phyloP scores from a whole-genome alignment of 257 asterid species.

The Plantago elongata region DNA sequence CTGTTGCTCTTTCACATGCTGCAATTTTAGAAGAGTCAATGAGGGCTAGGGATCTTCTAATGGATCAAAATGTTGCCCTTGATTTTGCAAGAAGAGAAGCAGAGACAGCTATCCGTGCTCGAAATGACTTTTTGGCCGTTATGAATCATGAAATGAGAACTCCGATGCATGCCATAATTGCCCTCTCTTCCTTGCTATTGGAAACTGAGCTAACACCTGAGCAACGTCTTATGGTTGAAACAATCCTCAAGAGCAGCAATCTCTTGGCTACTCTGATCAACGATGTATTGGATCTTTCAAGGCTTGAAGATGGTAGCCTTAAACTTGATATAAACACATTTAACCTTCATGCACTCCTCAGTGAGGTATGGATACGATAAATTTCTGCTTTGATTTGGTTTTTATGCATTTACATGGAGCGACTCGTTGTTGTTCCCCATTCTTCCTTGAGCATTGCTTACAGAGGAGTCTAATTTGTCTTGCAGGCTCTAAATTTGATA shows the following conservation, averaged over 20 bases:
- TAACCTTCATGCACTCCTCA: conserved; percentile 77
- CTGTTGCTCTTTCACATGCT: conserved; percentile 99
- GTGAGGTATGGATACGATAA: conserved; percentile 47
- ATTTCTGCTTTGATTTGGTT: background rate
- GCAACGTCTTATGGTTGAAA: conserved; percentile 98
- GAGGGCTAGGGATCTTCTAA: conserved; percentile 92
- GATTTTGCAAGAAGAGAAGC: conserved; percentile 95
- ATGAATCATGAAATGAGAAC: conserved; percentile 99
- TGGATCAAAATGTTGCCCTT: conserved; percentile 91
- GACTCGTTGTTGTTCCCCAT: background rate
- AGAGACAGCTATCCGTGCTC: conserved; percentile 94
- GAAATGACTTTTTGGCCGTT: conserved; percentile 93
- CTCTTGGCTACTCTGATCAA: conserved; percentile 92
- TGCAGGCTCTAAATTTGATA: conserved; percentile 67
- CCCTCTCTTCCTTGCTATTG: conserved; percentile 83
- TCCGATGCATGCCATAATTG: conserved; percentile 94
- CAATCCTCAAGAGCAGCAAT: conserved; percentile 91
- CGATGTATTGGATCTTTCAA: conserved; percentile 95
- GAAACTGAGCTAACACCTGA: conserved; percentile 88
- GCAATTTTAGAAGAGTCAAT: conserved; percentile 96
- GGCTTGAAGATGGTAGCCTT: conserved; percentile 97
- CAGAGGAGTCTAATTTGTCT: conserved; percentile 22
- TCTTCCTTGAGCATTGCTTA: conserved; percentile 22
- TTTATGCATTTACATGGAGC: conserved; percentile 1
- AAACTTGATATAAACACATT: conserved; percentile 73